These are phyloP conservation scores for Chionographis japonica DNA, from an alignment of 106 monocot genomes.

Conservation along the genomic window DNA sequence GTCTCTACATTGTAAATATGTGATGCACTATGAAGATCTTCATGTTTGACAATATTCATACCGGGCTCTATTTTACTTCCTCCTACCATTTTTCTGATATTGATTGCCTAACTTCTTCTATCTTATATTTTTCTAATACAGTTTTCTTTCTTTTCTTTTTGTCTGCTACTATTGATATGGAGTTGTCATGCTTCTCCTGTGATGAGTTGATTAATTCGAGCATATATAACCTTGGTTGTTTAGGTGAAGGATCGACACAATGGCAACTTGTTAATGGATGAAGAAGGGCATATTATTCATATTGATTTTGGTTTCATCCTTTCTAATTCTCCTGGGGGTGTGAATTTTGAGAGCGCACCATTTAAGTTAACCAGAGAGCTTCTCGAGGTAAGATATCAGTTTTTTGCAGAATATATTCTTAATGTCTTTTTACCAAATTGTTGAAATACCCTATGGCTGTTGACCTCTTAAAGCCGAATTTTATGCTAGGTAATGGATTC, in stretches of 20 bases:
- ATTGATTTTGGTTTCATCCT: conserved; percentile 99
- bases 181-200: not conserved
- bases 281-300: conserved; percentile 98
- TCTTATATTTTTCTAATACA: too few species aligned
- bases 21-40: too few species aligned
- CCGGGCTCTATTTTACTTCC: too few species aligned
- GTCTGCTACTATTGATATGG: not conserved
- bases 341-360: conserved; percentile 99
- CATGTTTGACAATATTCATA: too few species aligned
- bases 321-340: conserved; percentile 98
- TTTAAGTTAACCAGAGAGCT: conserved; percentile 96
- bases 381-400: conserved; percentile 59
- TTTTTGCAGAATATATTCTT: not conserved
- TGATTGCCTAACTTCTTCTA: too few species aligned
- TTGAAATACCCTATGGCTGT: not conserved
- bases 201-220: not conserved
- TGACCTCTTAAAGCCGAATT: not conserved
- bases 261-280: conserved; percentile 93
- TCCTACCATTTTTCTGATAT: too few species aligned
- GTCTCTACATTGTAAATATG: too few species aligned
- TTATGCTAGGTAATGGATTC: conserved; percentile 90
- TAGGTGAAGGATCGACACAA: conserved; percentile 99
- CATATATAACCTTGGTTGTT: not conserved
- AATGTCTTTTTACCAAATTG: not conserved
- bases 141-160: too few species aligned